phyloP scores from a whole-genome alignment of 2,329 filamentous ascomycete species.

The Phialophora tarda region DNA sequence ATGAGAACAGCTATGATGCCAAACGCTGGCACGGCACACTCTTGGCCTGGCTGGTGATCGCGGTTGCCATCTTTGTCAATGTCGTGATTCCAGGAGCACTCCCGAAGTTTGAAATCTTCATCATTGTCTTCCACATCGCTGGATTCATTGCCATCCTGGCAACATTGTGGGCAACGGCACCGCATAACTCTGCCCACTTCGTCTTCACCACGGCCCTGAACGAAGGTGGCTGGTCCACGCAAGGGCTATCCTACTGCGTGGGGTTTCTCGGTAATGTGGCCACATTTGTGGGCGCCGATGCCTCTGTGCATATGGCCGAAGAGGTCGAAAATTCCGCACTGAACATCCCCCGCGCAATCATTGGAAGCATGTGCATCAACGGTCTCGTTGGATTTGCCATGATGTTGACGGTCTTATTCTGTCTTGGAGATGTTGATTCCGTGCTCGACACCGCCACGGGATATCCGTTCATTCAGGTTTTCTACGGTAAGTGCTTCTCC shows the following conservation, averaged over 20 bases:
- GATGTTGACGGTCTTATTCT: conserved; percentile 45
- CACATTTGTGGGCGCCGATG: conserved; percentile 44
- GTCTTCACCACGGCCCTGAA: conserved; percentile 45
- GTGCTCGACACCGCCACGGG: conserved; percentile 44
- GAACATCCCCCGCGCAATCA: conserved; percentile 42
- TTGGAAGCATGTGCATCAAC: conserved; percentile 42
- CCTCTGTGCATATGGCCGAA: conserved; percentile 41
- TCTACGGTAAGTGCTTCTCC: conserved; percentile 34
- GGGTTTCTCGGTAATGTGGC: conserved; percentile 46
- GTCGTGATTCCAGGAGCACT: conserved; percentile 50
- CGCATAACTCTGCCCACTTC: conserved; percentile 41
- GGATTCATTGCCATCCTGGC: conserved; percentile 54
- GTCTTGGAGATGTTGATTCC: conserved; percentile 43
- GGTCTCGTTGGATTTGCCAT: conserved; percentile 47
- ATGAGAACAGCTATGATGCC: conserved; percentile 44
- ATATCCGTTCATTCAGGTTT: conserved; percentile 44
- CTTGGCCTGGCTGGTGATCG: conserved; percentile 48
- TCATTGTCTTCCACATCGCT: conserved; percentile 52
- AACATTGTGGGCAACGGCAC: conserved; percentile 44
- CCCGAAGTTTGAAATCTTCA: conserved; percentile 51
- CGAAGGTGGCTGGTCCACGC: conserved; percentile 45
- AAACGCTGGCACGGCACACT: conserved; percentile 50
- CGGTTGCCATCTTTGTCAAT: conserved; percentile 51
- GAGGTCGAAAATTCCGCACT: conserved; percentile 41
- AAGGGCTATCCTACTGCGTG: conserved; percentile 46